Evolutionary conservation across 352 stramenopile genomes (phyloP), one percentile per base, ranked within the genome.

Genomic region (Globisporangium polare): DNA sequence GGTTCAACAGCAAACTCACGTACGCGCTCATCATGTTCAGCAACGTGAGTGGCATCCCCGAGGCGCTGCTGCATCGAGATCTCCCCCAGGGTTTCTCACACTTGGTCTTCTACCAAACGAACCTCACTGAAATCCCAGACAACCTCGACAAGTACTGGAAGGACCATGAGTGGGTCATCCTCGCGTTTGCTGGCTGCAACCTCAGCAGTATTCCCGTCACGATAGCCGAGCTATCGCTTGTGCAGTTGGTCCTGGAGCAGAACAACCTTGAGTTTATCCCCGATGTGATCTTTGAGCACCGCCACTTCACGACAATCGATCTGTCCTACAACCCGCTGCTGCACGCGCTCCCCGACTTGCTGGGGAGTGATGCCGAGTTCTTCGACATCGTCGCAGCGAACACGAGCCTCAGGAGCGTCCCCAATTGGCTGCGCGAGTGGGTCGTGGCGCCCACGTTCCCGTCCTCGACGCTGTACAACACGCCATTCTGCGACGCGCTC

Each of bases 231-330:
- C 55, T 85, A 60, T 31, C 74, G 71, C 15, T 71, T 74, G 42
- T 77, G 86, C 42, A 88, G 63, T 20, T 59, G 26, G 18, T 4
- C 5, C 35, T 59, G 15, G 3, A 59, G 2, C 20, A 10, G 9
- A 59, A 50, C 37, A 13, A 5, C 26, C 22, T 59, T 6, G 22
- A 18, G 62, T 76, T 86, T 26, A 73, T 75, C 29, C 83, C 47
- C 59, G 86, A 83, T 17, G 72, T 78, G 31, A 53, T 77, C 67
- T 75, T 74, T 63, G 88, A 89, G 56, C 71, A 71, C 55, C 80
- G 53, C 22, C 72, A 69, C 42, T 88, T 80, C 42, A 88, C 39
- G 22, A 76, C 76, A 29, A 86, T 69, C 22, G 87, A 69, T 0
- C 75, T 77, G 43, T 77, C 62, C 15, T 64, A 75, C n/a, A 70